Percentiles rank a stretch among this genome's conserved stretches.
phyloP scores from a whole-genome alignment of 2,329 filamentous ascomycete species.

The Pseudonectria buxi region DNA sequence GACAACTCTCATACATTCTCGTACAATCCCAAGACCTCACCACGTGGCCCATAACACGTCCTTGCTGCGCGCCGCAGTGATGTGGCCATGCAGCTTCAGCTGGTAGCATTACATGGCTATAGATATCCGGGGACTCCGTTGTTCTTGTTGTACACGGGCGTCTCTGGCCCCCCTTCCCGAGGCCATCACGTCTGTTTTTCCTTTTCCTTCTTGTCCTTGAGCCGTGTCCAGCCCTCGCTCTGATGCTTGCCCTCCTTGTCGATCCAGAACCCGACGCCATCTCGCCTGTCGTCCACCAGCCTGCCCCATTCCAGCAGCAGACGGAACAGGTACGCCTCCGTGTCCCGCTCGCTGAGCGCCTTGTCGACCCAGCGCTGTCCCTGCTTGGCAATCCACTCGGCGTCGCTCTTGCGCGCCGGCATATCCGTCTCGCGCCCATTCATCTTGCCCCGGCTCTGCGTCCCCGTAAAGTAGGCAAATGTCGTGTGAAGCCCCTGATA shows the following conservation, averaged over 20 bases:
- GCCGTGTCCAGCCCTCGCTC: constrained; percentile 24
- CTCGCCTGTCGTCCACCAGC: constrained; percentile 55
- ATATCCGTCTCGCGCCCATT: constrained; percentile 42
- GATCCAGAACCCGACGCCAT: constrained; percentile 34
- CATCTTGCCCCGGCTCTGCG: constrained; percentile 34
- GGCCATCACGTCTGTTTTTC: neutral
- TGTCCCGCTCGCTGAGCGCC: constrained; percentile 63
- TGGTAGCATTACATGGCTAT: no score
- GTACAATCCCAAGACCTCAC: no score
- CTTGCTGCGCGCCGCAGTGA: no score
- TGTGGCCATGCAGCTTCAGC: no score
- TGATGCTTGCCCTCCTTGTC: constrained; percentile 23
- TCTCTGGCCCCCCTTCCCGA: no score
- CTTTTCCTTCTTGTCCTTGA: constrained; percentile 5
- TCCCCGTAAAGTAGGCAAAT: constrained; percentile 65
- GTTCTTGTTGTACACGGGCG: no score
- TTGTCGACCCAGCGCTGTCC: constrained; percentile 58
- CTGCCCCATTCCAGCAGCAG: constrained; percentile 72
- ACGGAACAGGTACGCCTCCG: constrained; percentile 75
- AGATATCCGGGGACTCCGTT: no score
- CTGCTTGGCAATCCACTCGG: constrained; percentile 57
- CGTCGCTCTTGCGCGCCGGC: constrained; percentile 44
- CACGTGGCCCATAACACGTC: no score
- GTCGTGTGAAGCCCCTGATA: constrained; percentile 69
- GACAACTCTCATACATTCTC: no score